Percentiles rank a stretch among this genome's conserved stretches.
phyloP scores from a whole-genome alignment of 495 filamentous ascomycete species.

The Pseudomonodictys pantanalensis region DNA sequence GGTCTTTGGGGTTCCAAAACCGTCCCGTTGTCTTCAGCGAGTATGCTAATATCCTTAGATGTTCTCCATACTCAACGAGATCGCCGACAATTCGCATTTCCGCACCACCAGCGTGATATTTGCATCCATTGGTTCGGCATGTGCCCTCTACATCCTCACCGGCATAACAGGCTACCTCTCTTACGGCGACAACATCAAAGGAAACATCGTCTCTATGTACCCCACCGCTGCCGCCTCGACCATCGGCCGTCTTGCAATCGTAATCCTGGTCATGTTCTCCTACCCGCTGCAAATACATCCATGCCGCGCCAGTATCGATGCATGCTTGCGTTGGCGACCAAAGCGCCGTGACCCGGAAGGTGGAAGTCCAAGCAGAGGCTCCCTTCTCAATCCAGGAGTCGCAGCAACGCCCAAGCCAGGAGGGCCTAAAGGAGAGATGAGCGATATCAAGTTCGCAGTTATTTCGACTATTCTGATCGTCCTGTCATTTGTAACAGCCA shows the following conservation, averaged over 20 bases:
- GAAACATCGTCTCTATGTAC: slow-evolving; percentile 95
- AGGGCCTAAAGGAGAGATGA: slow-evolving; percentile 55
- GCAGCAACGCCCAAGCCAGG: slow-evolving; percentile 12
- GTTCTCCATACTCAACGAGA: slow-evolving; percentile 98
- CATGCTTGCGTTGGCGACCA: slow-evolving; percentile 88
- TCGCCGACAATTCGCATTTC: slow-evolving; percentile 75
- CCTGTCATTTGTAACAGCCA: slow-evolving; percentile 78
- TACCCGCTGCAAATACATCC: slow-evolving; percentile 95
- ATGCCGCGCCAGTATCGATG: slow-evolving; percentile 88
- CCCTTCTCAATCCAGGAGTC: slow-evolving; percentile 25
- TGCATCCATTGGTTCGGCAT: slow-evolving; percentile 78
- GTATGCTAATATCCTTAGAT: too few relatives aligned
- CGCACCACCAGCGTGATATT: slow-evolving; percentile 77
- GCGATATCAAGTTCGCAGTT: slow-evolving; percentile 82
- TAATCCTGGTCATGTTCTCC: slow-evolving; percentile 94
- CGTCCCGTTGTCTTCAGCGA: too few relatives aligned
- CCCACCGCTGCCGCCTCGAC: slow-evolving; percentile 76
- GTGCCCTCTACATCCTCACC: slow-evolving; percentile 79
- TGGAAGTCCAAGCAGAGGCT: slow-evolving; percentile 36
- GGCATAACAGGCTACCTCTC: slow-evolving; percentile 94
- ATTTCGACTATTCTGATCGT: slow-evolving; percentile 85
- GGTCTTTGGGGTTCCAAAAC: too few relatives aligned
- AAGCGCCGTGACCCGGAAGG: slow-evolving; percentile 42
- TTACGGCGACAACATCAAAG: slow-evolving; percentile 79
- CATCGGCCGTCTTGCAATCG: slow-evolving; percentile 90